phyloP scores from a whole-genome alignment of 1,284 basidiomycete genomes.

The Ceratobasidium sp. region DNA sequence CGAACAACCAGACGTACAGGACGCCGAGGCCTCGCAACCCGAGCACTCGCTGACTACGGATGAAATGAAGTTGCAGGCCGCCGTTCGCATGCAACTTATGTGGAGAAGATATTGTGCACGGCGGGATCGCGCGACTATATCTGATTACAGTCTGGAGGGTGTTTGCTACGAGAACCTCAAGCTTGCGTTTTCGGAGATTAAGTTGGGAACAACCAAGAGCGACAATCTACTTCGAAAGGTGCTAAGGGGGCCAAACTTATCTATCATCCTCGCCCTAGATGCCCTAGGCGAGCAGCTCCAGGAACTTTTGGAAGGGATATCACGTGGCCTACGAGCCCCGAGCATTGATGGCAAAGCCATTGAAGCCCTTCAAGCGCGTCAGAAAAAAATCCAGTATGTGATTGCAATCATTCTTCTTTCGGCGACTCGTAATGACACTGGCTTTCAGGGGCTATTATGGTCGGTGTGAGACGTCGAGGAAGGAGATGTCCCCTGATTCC shows the following conservation, averaged over 20 bases:
- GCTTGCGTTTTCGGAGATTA: neutral
- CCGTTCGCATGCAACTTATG: neutral
- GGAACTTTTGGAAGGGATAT: neutral
- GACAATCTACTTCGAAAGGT: constrained; percentile 5
- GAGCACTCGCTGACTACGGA: too few relatives aligned
- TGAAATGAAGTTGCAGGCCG: neutral
- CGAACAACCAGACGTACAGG: neutral
- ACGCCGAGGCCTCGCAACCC: neutral
- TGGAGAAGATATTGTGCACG: neutral
- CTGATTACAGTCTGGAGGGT: neutral
- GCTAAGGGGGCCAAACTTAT: neutral
- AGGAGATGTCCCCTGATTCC: constrained; percentile 7
- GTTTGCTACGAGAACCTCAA: neutral
- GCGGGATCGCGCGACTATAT: neutral
- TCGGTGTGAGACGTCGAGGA: neutral
- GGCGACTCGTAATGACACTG: too few relatives aligned
- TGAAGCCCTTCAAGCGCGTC: constrained; percentile 1
- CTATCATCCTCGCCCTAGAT: neutral
- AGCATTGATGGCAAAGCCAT: neutral
- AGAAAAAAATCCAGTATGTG: neutral
- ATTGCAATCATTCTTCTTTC: neutral
- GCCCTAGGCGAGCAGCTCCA: constrained; percentile 1
- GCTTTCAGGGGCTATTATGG: neutral
- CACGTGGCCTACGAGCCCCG: neutral
- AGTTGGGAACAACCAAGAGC: neutral